phyloP scores from a whole-genome alignment of 306 rosid genomes.

The Ceratonia siliqua region DNA sequence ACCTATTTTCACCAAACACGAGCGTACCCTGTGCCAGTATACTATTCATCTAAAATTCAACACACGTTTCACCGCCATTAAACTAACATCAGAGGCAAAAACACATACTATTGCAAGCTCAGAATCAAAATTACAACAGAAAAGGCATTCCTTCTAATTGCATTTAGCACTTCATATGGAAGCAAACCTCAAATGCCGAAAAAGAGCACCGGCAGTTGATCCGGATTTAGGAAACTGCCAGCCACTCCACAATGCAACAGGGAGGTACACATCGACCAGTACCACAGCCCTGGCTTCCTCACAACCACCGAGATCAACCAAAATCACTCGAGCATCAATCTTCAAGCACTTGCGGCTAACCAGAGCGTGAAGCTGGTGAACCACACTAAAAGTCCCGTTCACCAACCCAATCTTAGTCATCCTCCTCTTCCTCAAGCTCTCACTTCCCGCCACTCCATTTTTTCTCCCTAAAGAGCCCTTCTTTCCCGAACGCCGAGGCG shows the following conservation, averaged over 20 bases:
- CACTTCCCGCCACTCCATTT: not conserved
- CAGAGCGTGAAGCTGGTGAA: constrained; percentile 76
- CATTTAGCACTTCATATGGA: not conserved
- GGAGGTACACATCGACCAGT: constrained; percentile 72
- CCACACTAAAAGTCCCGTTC: constrained; percentile 79
- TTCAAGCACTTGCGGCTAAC: constrained; percentile 54
- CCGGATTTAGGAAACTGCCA: constrained; percentile 81
- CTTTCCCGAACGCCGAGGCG: constrained; percentile 16
- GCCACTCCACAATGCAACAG: constrained; percentile 59
- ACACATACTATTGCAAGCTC: not conserved
- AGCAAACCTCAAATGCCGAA: constrained; percentile 74
- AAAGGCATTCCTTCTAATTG: not conserved
- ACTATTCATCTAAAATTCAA: not conserved
- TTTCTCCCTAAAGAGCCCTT: not conserved
- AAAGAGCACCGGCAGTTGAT: constrained; percentile 66
- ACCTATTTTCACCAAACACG: not conserved
- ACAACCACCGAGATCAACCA: constrained; percentile 32
- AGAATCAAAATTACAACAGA: not conserved
- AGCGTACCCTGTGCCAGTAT: not conserved
- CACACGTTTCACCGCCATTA: not conserved
- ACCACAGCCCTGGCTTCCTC: constrained; percentile 58
- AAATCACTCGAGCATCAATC: constrained; percentile 55
- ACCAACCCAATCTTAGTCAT: constrained; percentile 66
- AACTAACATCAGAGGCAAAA: not conserved
- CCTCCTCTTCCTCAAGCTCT: constrained; percentile 34